phyloP scores from a whole-genome alignment of 225 moss, liverwort and hornwort species.

The Physcomitrellopsis africana region DNA sequence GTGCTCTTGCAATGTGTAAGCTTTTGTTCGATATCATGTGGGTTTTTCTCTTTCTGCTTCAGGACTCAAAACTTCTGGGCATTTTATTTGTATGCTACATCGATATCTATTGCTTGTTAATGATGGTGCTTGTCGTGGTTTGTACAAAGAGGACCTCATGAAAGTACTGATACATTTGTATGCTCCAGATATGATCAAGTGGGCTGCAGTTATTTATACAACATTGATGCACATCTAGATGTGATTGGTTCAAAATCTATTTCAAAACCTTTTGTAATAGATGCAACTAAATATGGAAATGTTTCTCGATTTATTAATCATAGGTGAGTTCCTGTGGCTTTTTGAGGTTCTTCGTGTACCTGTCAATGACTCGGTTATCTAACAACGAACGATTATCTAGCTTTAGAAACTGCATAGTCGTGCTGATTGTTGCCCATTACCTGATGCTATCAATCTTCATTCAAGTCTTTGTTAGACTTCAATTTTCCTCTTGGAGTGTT shows the following conservation, averaged over 20 bases:
- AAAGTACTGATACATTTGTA: constrained; percentile 30
- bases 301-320: constrained; percentile 98
- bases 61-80: too few relatives aligned
- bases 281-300: constrained; percentile 94
- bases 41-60: too few relatives aligned
- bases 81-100: background rate
- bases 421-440: too few relatives aligned
- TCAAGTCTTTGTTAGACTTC: background rate
- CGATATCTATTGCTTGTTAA: background rate
- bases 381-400: too few relatives aligned
- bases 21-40: too few relatives aligned
- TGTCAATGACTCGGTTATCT: too few relatives aligned
- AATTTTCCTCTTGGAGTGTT: constrained; percentile 1
- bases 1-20: background rate
- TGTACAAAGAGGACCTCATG: constrained; percentile 18
- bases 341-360: too few relatives aligned
- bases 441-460: too few relatives aligned
- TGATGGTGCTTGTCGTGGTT: constrained; percentile 9
- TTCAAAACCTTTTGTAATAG: constrained; percentile 88
- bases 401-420: too few relatives aligned
- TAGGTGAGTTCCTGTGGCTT: constrained; percentile 58
- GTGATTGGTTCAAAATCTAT: constrained; percentile 57
- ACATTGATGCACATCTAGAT: constrained; percentile 98
- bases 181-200: constrained; percentile 90
- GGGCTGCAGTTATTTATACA: constrained; percentile 97